Conservation (phyloP, 768 basidiomycete species). For the Scleroderma citrinum region DNA sequence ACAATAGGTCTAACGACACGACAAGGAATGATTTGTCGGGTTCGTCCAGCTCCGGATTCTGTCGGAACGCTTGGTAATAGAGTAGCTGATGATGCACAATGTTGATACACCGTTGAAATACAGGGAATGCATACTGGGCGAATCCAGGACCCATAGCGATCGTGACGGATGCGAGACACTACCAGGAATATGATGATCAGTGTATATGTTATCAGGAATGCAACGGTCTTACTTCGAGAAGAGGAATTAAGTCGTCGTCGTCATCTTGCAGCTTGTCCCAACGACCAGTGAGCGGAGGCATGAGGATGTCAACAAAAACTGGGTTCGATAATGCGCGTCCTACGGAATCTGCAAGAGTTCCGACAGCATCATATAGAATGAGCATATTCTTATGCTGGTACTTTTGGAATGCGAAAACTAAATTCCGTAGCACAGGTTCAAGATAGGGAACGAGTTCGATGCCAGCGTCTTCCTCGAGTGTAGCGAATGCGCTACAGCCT, state of each 20-base stretch:
- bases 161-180: conserved; percentile 97
- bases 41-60: conserved; percentile 87
- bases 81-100: conserved; percentile 81
- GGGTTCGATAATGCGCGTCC: conserved; percentile 83
- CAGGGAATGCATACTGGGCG: conserved; percentile 79
- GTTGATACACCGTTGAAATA: conserved; percentile 86
- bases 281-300: conserved; percentile 87
- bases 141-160: conserved; percentile 93
- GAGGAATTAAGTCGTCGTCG: conserved; percentile 88
- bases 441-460: conserved; percentile 85
- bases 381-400: conserved; percentile 99
- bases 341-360: conserved; percentile 95
- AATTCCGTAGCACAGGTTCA: conserved; percentile 89
- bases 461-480: conserved; percentile 96
- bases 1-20: conserved; percentile 94
- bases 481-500: conserved; percentile 97
- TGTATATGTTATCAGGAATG: neutral
- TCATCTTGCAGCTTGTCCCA: conserved; percentile 91
- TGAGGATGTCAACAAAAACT: conserved; percentile 86
- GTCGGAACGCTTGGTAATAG: conserved; percentile 82
- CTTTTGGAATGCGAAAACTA: conserved; percentile 94
- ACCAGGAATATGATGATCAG: conserved; percentile 1
- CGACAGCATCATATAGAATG: conserved; percentile 98
- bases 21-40: conserved; percentile 97
- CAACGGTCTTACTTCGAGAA: conserved; percentile 71